phyloP scores from a whole-genome alignment of 1,284 basidiomycete species.

The Cutaneotrichosporon dermatis region DNA sequence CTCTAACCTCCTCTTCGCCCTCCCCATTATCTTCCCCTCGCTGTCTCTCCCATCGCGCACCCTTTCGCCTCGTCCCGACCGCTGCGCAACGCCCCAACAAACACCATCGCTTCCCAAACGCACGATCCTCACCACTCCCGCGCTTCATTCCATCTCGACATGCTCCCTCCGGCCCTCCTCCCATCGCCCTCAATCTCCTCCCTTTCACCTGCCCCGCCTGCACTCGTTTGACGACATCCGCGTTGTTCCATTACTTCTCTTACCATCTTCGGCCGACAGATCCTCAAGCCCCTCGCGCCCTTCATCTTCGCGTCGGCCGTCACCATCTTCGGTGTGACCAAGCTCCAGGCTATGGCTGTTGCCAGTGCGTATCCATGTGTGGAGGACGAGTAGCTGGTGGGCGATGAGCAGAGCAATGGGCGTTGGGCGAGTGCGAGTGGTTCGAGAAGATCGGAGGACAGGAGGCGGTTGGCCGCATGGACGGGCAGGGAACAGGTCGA shows the following conservation, averaged over 20 bases:
- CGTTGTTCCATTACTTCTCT: too few species aligned
- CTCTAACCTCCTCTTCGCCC: not conserved
- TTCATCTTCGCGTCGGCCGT: conserved; percentile 40
- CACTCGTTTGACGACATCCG: too few species aligned
- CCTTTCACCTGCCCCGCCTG: not conserved
- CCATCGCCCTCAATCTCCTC: not conserved
- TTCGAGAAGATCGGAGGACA: too few species aligned
- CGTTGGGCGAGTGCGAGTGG: not conserved
- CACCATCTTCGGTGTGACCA: conserved; percentile 37
- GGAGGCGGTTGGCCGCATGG: too few species aligned
- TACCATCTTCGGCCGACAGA: conserved; percentile 18
- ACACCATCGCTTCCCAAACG: too few species aligned
- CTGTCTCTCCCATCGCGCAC: not conserved
- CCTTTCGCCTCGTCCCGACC: not conserved
- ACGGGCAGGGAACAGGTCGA: too few species aligned
- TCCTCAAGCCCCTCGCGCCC: conserved; percentile 41
- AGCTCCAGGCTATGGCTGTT: conserved; percentile 37
- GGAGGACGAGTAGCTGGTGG: too few species aligned
- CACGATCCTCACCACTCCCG: not conserved
- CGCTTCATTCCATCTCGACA: not conserved
- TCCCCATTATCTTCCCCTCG: not conserved
- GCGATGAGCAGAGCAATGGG: not conserved
- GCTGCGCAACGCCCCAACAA: too few species aligned
- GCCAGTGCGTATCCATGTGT: conserved; percentile 28
- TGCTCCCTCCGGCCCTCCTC: not conserved